Evolutionary conservation across 2,329 filamentous ascomycete genomes (phyloP).

Genomic region (Shiraia bambusicola): DNA sequence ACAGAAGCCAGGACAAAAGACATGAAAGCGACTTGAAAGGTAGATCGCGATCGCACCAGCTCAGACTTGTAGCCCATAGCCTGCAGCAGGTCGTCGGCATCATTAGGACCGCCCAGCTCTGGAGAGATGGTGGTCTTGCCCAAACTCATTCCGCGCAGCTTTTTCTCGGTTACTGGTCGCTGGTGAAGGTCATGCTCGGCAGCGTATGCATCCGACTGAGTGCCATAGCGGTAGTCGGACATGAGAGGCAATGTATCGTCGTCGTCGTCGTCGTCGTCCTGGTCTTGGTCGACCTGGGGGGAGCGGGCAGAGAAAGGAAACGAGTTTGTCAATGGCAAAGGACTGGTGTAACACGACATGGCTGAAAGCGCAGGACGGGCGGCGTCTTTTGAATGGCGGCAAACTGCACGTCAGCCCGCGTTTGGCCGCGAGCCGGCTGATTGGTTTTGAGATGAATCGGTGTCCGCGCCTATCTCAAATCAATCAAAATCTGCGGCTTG

Average conservation of each 20-base stretch:
- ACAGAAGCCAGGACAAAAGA: conserved; percentile 75
- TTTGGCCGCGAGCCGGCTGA: conserved; percentile 17
- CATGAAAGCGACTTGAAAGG: conserved; percentile 72
- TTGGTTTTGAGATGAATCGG: conserved; percentile 6
- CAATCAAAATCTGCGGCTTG: conserved; percentile 13
- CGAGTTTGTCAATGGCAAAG: conserved; percentile 19
- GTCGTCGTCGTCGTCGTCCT: conserved; percentile 1
- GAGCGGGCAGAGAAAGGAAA: conserved; percentile 10
- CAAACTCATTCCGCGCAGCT: conserved; percentile 30
- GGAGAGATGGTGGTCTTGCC: conserved; percentile 21
- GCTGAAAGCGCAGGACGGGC: conserved; percentile 16
- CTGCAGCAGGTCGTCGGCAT: conserved; percentile 64
- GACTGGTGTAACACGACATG: conserved; percentile 9
- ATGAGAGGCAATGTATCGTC: conserved; percentile 12
- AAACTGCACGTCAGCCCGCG: conserved; percentile 27
- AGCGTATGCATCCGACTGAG: conserved; percentile 38
- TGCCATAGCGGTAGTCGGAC: conserved; percentile 32
- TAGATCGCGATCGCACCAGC: conserved; percentile 64
- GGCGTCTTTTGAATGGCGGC: conserved; percentile 31
- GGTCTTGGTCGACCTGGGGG: conserved; percentile 10
- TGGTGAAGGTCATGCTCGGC: conserved; percentile 35
- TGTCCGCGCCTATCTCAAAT: conserved; percentile 13
- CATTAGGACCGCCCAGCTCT: conserved; percentile 32
- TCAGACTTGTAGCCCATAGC: conserved; percentile 68
- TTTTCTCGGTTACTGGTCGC: conserved; percentile 20